phyloP scores from a whole-genome alignment of 495 filamentous ascomycete genomes.

The Penicillium cataractarum region DNA sequence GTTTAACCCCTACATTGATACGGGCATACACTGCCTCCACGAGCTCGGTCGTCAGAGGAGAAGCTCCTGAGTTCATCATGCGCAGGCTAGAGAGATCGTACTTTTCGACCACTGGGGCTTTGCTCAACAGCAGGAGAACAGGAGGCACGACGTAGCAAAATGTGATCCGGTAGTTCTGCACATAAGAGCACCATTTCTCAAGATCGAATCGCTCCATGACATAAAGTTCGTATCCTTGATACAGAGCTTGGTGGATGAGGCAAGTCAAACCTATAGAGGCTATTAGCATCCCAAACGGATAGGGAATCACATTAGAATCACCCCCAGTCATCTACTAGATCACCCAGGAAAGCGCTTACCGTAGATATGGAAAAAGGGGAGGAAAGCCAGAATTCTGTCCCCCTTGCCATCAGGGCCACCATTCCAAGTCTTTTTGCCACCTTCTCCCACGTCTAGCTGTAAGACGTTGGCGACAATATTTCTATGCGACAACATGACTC shows the following conservation, averaged over 20 bases:
- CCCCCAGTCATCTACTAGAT: too few relatives aligned
- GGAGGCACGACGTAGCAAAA: slow-evolving; percentile 86
- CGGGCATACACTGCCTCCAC: slow-evolving; percentile 76
- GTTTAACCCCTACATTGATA: slow-evolving; percentile 74
- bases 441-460: slow-evolving; percentile 61
- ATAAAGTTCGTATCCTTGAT: slow-evolving; percentile 65
- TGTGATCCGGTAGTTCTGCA: slow-evolving; percentile 76
- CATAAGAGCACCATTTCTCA: slow-evolving; percentile 71
- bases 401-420: slow-evolving; percentile 64
- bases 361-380: slow-evolving; percentile 97
- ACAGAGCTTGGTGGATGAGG: slow-evolving; percentile 66
- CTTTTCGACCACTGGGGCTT: slow-evolving; percentile 73
- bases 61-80: slow-evolving; percentile 89
- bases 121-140: slow-evolving; percentile 77
- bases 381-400: slow-evolving; percentile 74
- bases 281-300: too few relatives aligned
- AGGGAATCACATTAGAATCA: too few relatives aligned
- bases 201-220: slow-evolving; percentile 88
- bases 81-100: slow-evolving; percentile 80
- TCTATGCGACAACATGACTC: slow-evolving; percentile 85
- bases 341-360: too few relatives aligned
- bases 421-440: slow-evolving; percentile 58
- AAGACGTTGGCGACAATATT: slow-evolving; percentile 79
- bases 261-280: slow-evolving; percentile 68
- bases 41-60: slow-evolving; percentile 82